Evolutionary conservation across 371 early-diverging fungal genomes (phyloP).

Genomic region (Syncephalis plumigaleata): DNA sequence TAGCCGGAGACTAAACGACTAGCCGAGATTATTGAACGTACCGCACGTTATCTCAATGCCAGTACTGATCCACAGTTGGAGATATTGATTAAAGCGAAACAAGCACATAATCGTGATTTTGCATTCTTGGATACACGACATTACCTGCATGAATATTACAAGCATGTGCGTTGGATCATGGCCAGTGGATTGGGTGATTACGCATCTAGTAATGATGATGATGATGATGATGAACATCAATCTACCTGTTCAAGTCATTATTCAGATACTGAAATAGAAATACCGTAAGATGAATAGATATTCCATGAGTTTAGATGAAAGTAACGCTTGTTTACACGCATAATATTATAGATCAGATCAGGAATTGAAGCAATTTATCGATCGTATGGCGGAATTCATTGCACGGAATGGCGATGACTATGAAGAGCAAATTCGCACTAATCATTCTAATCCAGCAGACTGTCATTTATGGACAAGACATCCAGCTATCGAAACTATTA

Average conservation of each 20-base stretch:
- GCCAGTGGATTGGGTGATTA: constrained; percentile 28
- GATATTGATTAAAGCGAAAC: constrained; percentile 41
- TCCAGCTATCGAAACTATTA: too few species aligned
- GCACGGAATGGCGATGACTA: not conserved
- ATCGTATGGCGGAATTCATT: not conserved
- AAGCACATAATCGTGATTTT: constrained; percentile 44
- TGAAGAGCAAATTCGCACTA: not conserved
- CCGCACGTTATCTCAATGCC: constrained; percentile 32
- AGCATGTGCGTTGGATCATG: constrained; percentile 35
- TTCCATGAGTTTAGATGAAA: too few species aligned
- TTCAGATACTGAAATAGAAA: too few species aligned
- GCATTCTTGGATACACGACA: constrained; percentile 32
- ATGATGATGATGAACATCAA: not conserved
- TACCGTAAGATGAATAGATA: too few species aligned
- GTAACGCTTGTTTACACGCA: too few species aligned
- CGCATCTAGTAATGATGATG: constrained; percentile 3
- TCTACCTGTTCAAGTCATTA: too few species aligned
- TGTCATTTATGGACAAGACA: too few species aligned
- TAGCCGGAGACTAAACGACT: constrained; percentile 29
- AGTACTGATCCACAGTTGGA: constrained; percentile 37
- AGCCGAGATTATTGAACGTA: constrained; percentile 38
- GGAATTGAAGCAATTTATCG: not conserved
- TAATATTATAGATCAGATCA: too few species aligned
- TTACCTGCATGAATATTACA: constrained; percentile 36
- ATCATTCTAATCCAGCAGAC: not conserved